Base-by-base conservation (phyloP, 108 stramenopile genomes). In the Stephanodiscus minutulus region DNA sequence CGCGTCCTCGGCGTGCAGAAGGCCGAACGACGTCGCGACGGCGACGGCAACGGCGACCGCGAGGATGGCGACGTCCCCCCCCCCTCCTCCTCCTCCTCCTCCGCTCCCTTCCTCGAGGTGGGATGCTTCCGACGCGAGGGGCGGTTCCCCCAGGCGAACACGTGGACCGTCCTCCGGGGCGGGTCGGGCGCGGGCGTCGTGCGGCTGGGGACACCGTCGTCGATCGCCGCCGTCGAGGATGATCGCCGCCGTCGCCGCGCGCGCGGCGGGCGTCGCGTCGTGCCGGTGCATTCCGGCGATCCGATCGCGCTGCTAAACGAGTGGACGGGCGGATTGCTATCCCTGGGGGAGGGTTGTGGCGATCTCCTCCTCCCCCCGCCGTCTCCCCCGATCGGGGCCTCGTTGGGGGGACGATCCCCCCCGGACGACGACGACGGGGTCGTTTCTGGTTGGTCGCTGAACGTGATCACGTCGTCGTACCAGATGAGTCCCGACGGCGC, bases 321-420 rank as follows among this genome's bases (percentile, higher is more conserved):
- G 44, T 75, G 76, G 44, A 87, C 77, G 25, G 90, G 90, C 4
- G 90, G 90, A 22, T 43, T 91, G 27, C 69, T 91, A 17, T 89
- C 88, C 8, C 55, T 91, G 18, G 66, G 76, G n/a, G n/a, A n/a
- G n/a, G n/a, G n/a, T n/a, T n/a, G n/a, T n/a, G n/a, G n/a, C n/a
- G n/a, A n/a, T n/a, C n/a, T n/a, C n/a, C n/a, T n/a, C n/a, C n/a
- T n/a, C n/a, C n/a, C n/a, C n/a, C n/a, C n/a, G n/a, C n/a, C n/a
- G n/a, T n/a, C n/a, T n/a, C n/a, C n/a, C n/a, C n/a, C n/a, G n/a
- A n/a, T n/a, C n/a, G n/a, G n/a, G n/a, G n/a, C n/a, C n/a, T n/a
- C n/a, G n/a, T n/a, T n/a, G n/a, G n/a, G n/a, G n/a, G n/a, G n/a
- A n/a, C n/a, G n/a, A n/a, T n/a, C n/a, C n/a, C n/a, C n/a, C n/a